These are phyloP conservation scores for Aspergillus tubingensis DNA, from an alignment of 2,329 filamentous ascomycete species.

Conservation along the genomic window DNA sequence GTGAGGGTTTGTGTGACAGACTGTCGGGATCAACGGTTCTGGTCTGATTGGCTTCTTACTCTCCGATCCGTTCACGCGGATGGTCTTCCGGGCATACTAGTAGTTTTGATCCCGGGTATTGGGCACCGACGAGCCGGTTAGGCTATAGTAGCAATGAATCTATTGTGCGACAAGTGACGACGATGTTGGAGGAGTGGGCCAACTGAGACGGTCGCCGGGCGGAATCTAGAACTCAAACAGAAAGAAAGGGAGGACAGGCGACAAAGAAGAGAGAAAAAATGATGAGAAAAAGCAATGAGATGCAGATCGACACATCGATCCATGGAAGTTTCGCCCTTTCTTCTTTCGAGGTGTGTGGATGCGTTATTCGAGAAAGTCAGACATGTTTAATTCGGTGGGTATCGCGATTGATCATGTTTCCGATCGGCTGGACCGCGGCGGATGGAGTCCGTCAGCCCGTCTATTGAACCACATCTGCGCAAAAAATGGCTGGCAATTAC, in stretches of 20 bases:
- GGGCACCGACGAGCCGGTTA: constrained; percentile 10
- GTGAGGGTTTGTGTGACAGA: constrained; percentile 7
- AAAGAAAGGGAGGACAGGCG: neutral
- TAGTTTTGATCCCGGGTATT: constrained; percentile 8
- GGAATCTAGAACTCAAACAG: neutral
- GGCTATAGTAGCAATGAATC: constrained; percentile 2
- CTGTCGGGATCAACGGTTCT: constrained; percentile 12
- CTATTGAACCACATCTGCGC: constrained; percentile 3
- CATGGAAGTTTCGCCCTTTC: neutral
- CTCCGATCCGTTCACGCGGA: constrained; percentile 11
- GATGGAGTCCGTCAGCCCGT: constrained; percentile 1
- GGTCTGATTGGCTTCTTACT: constrained; percentile 10
- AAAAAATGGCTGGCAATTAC: constrained; percentile 5
- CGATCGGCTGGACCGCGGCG: constrained; percentile 7
- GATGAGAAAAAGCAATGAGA: neutral
- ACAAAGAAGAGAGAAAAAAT: neutral
- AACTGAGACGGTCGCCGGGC: neutral
- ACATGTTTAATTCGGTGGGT: neutral
- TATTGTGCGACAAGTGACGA: constrained; percentile 4
- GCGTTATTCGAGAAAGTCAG: neutral
- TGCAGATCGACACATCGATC: constrained; percentile 1
- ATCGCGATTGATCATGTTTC: constrained; percentile 5
- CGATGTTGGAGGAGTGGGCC: neutral
- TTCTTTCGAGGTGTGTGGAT: neutral
- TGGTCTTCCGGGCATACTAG: constrained; percentile 6